Base-by-base conservation (phyloP, 306 rosid species). In the Glycine soja region DNA sequence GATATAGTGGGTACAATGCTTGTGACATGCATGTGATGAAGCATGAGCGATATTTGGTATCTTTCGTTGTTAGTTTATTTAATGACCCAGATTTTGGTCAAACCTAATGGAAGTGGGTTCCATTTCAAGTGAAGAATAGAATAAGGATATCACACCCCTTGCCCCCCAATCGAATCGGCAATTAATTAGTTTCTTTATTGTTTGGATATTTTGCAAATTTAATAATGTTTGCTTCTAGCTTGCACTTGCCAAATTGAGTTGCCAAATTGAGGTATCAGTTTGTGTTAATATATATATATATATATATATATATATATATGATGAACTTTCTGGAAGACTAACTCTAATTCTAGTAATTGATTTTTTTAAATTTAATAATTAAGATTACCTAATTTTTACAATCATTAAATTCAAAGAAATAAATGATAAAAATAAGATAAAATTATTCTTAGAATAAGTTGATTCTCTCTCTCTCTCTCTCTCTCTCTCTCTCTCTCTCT, bases 41-140 rank as follows among this genome's bases (percentile, higher is more conserved):
- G 72, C 88, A 81, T 74, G 83, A 85, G 84, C 7, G 19, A 68
- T 56, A 85, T 82, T 77, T 74, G 88, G 88, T 77, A 77, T 81
- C 86, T 82, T 82, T 81, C 88, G 16, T 71, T 77, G 81, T 82
- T 81, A 18, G 70, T 77, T 81, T 81, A 42, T 78, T 78, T 81
- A 72, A 48, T 77, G 70, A 59, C 64, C 78, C 74, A 66, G 70
- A 77, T 85, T 64, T 72, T 85, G 79, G 86, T 74, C 88, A 85
- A 85, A 82, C 86, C 79, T 73, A 74, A 30, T 12, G 70, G 79
- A 45, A 59, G 24, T 13, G 71, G 67, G 5, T 81, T 81, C 16
- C 24, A 71, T 71, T 81, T 81, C 82, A 53, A 81, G 85, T 81
- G 72, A 12, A 85, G 46, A 85, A 68, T 85, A 81, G 80, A 50